Base-by-base conservation (phyloP, 345 rosid species). In the Salix viminalis region DNA sequence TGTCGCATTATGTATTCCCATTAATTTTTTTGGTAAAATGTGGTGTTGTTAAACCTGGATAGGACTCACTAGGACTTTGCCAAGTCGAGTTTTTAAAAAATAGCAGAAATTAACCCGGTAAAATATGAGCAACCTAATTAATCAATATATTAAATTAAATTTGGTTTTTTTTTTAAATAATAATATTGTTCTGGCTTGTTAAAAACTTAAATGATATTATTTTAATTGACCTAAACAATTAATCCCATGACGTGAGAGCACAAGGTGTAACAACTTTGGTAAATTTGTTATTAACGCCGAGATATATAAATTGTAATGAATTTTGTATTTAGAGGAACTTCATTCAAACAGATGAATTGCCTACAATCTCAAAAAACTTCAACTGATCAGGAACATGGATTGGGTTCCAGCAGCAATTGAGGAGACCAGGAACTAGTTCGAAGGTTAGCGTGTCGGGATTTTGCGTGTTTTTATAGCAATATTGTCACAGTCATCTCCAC, bases 371-470 rank as follows among this genome's bases (percentile, higher is more conserved):
- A 34, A 18, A 34, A 19, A 19, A 34, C 14, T 7, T 65, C 8
- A 72, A 72, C 67, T 23, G 69, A 77, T 34, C 36, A 34, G 52
- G 64, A 76, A 71, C 79, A 76, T 21, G 52, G 68, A 76, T 84
- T 80, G 69, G 86, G 83, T 79, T 70, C 30, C 14, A 73, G 75
- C 71, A 61, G 48, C 77, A 69, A 72, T 23, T 19, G 68, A 67
- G 54, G 70, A 79, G 88, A 88, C 90, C 86, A 28, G 64, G 86
- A 85, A 77, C 88, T 85, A 77, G 83, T 81, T 80, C 48, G 26
- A 70, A 58, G 89, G 81, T 79, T 83, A 72, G 76, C 80, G 61
- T 83, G 91, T 85, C 86, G 62, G 85, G 58, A n/a, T 48, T 64
- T 56, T 72, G 44, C 19, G 36, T 56, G 46, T 42, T 42, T 67